Conservation (phyloP, 83 land plant species). For the Isoetes engelmannii region DNA sequence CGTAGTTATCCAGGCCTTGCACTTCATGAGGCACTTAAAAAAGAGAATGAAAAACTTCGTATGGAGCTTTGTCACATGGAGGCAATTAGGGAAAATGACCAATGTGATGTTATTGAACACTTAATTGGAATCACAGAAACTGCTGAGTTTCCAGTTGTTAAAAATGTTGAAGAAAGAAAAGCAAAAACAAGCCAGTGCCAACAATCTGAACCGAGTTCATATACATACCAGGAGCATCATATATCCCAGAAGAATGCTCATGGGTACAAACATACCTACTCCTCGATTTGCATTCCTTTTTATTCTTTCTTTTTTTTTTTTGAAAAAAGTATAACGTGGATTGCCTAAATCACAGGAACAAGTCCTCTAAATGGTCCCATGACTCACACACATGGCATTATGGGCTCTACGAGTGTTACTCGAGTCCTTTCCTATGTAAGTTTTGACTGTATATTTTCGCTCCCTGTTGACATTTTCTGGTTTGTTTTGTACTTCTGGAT, state of each 20-base stretch:
- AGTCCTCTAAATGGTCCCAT: not conserved
- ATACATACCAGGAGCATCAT: not conserved
- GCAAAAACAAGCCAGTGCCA: slow-evolving; percentile 22
- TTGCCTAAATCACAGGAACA: not conserved
- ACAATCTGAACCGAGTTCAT: not conserved
- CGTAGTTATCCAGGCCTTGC: slow-evolving; percentile 53
- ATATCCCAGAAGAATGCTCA: slow-evolving; percentile 5
- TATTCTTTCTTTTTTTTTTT: not conserved
- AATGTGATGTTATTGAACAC: slow-evolving; percentile 61
- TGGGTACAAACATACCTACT: not conserved
- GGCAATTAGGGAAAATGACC: slow-evolving; percentile 41
- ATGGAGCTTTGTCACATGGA: slow-evolving; percentile 43
- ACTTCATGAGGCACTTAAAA: slow-evolving; percentile 47
- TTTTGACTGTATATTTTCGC: not conserved
- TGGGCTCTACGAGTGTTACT: slow-evolving; percentile 60
- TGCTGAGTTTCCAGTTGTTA: slow-evolving; percentile 27
- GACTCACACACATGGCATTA: slow-evolving; percentile 51
- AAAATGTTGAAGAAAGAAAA: slow-evolving; percentile 33
- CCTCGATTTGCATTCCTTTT: not conserved
- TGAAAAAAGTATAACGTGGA: not conserved
- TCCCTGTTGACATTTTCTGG: not conserved
- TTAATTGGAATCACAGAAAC: slow-evolving; percentile 63
- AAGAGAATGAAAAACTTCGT: slow-evolving; percentile 61
- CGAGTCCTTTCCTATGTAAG: slow-evolving; percentile 72
- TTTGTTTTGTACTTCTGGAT: not conserved